Percentiles rank a stretch among this genome's conserved stretches.
These are phyloP conservation scores for Rutidosis leptorrhynchoides DNA, from an alignment of 129 eudicot genomes.

Conservation along the genomic window DNA sequence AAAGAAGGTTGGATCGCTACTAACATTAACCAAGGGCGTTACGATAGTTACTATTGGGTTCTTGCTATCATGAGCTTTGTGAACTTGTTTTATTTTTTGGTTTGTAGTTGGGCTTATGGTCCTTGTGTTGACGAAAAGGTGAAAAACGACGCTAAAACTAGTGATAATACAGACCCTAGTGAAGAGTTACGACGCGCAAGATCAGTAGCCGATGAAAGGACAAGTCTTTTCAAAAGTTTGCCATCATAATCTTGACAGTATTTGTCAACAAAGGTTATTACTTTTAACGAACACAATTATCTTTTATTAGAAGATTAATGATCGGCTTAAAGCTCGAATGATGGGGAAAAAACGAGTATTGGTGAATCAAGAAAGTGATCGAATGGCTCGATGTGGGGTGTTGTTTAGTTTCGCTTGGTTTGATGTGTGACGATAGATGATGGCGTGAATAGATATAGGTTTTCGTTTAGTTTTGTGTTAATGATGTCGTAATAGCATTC, in stretches of 20 bases:
- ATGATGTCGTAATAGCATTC: constrained; percentile 18
- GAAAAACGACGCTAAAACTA: constrained; percentile 15
- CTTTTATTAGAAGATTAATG: constrained; percentile 18
- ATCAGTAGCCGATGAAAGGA: constrained; percentile 36
- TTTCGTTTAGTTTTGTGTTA: constrained; percentile 28
- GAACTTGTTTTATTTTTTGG: constrained; percentile 39
- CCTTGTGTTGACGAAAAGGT: constrained; percentile 38
- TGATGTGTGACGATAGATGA: constrained; percentile 36
- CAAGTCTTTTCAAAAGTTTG: constrained; percentile 33
- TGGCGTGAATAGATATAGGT: constrained; percentile 26
- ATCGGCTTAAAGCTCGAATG: constrained; percentile 8
- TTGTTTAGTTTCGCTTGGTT: constrained; percentile 29
- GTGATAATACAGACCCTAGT: constrained; percentile 13
- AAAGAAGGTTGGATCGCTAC: constrained; percentile 47
- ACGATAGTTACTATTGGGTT: constrained; percentile 51
- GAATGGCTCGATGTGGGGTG: constrained; percentile 30
- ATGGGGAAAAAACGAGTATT: constrained; percentile 17
- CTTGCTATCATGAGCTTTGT: constrained; percentile 48
- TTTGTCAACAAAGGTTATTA: constrained; percentile 25
- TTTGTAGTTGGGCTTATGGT: constrained; percentile 49
- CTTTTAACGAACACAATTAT: neutral
- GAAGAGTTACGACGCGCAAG: constrained; percentile 31
- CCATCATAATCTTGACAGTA: constrained; percentile 38
- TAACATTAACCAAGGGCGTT: constrained; percentile 49
- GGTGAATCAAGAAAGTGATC: constrained; percentile 22